These are phyloP conservation scores for Cytospora piceae DNA, from an alignment of 2,329 filamentous ascomycete genomes.

Conservation along the genomic window DNA sequence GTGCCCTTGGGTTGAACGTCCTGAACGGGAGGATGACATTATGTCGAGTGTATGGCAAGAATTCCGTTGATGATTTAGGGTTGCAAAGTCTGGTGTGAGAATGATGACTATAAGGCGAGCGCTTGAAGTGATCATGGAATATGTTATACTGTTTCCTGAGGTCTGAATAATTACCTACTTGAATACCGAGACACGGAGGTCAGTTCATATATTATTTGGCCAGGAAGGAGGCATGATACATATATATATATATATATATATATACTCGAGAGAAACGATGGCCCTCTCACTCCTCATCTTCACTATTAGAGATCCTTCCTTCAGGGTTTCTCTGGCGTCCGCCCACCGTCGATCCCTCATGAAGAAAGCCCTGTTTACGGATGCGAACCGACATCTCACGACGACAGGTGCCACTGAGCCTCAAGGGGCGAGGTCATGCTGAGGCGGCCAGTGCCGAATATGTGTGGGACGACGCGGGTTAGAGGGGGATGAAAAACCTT, in stretches of 20 bases:
- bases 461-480: background rate
- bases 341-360: background rate
- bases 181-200: background rate
- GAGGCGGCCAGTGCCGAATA: slow-evolving; percentile 5
- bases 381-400: background rate
- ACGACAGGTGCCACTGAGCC: slow-evolving; percentile 13
- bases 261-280: background rate
- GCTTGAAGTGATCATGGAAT: background rate
- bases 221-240: too few species aligned
- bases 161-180: background rate
- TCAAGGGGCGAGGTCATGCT: background rate
- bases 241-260: too few species aligned
- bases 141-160: too few species aligned
- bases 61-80: background rate
- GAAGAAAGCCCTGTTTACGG: slow-evolving; percentile 9
- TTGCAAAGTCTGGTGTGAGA: background rate
- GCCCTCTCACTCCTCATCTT: background rate
- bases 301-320: background rate
- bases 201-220: too few species aligned
- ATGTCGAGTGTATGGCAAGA: background rate
- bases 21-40: slow-evolving; percentile 29
- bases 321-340: slow-evolving; percentile 8
- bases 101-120: background rate
- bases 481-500: background rate
- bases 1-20: slow-evolving; percentile 21